Evolutionary conservation across 441 rosid genomes (phyloP).

Genomic region (Erysimum pusillum): DNA sequence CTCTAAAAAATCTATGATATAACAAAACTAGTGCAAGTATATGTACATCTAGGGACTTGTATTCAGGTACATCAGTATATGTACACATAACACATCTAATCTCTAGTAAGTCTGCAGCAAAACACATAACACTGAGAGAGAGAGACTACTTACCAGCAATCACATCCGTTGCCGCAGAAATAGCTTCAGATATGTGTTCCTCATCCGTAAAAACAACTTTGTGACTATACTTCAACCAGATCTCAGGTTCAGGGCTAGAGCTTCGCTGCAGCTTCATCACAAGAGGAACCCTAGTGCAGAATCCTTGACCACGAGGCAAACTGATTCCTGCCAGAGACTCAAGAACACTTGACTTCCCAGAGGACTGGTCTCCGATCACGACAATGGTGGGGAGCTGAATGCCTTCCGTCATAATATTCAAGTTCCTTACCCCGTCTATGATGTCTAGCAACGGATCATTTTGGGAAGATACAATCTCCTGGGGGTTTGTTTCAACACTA

Average conservation of each 20-base stretch:
- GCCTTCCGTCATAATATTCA: slow-evolving; percentile 43
- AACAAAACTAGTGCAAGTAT: too few relatives aligned
- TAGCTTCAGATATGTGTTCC: slow-evolving; percentile 11
- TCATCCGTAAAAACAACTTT: slow-evolving; percentile 18
- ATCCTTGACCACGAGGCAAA: slow-evolving; percentile 40
- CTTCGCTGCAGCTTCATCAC: slow-evolving; percentile 26
- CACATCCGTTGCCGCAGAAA: background rate
- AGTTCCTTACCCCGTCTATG: slow-evolving; percentile 35
- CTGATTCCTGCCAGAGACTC: slow-evolving; percentile 40
- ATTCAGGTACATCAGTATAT: too few relatives aligned
- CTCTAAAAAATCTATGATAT: too few relatives aligned
- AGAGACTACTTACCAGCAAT: background rate
- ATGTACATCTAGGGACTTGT: too few relatives aligned
- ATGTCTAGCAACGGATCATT: slow-evolving; percentile 43
- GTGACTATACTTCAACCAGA: background rate
- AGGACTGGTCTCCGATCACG: slow-evolving; percentile 43
- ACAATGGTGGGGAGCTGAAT: slow-evolving; percentile 43
- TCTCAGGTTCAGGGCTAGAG: background rate
- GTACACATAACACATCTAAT: too few relatives aligned
- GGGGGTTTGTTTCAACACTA: background rate
- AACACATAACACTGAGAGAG: too few relatives aligned
- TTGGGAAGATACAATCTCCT: slow-evolving; percentile 26
- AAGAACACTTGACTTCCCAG: slow-evolving; percentile 41
- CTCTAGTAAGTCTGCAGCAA: too few relatives aligned
- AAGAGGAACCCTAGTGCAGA: slow-evolving; percentile 38